Evolutionary conservation across 441 rosid genomes (phyloP).

Genomic region (Gossypium gossypioides): DNA sequence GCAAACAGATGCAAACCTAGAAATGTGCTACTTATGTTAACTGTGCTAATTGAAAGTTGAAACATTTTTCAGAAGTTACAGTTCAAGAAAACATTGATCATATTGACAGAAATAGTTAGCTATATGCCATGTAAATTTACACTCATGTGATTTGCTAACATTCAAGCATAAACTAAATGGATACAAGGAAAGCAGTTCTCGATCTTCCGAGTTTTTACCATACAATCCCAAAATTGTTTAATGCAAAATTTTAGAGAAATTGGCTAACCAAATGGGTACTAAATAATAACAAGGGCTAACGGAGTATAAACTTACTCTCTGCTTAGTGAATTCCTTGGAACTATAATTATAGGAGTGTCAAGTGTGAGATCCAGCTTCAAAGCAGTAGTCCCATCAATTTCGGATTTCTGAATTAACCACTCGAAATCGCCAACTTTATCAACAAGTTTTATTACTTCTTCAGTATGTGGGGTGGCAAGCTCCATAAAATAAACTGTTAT

Average conservation of each 20-base stretch:
- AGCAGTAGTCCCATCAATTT: conserved; percentile 94
- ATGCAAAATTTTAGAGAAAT: conserved; percentile 2
- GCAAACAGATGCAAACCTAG: neutral
- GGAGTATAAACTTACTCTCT: conserved; percentile 57
- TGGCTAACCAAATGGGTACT: conserved; percentile 2
- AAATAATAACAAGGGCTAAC: conserved; percentile 10
- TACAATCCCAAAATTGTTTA: neutral
- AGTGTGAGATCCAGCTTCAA: conserved; percentile 88
- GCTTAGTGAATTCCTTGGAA: conserved; percentile 81
- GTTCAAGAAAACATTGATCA: neutral
- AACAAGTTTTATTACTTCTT: conserved; percentile 92
- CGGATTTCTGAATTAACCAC: conserved; percentile 92
- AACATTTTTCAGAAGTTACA: neutral
- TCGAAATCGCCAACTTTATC: conserved; percentile 98
- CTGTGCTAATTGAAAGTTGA: neutral
- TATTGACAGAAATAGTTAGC: neutral
- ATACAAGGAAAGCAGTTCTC: neutral
- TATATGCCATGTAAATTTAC: neutral
- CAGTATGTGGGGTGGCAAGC: conserved; percentile 88
- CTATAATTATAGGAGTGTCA: conserved; percentile 83
- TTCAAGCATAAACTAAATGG: neutral
- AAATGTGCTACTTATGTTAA: neutral
- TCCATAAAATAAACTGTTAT: conserved; percentile 88
- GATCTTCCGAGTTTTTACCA: conserved; percentile 4
- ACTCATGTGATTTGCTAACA: neutral